Percentiles rank a stretch among this genome's conserved stretches.
phyloP scores from a whole-genome alignment of 139 green algal species.

The Pleodorina starrii region DNA sequence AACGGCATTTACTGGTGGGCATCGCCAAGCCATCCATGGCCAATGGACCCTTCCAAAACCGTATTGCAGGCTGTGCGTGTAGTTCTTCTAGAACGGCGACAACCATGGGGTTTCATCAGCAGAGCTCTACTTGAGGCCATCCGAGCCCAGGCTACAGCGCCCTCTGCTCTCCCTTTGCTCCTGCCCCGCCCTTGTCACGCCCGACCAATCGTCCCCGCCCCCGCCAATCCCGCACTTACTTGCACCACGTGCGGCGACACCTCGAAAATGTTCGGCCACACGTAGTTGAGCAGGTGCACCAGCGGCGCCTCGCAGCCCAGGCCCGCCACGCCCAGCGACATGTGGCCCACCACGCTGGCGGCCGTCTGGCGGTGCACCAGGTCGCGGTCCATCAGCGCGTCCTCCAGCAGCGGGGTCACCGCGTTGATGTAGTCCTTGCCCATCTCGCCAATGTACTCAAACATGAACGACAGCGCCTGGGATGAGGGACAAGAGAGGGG shows the following conservation, averaged over 20 bases:
- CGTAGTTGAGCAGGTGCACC: slow-evolving; percentile 96
- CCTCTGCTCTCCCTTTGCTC: no score
- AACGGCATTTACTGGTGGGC: no score
- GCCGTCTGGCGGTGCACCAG: slow-evolving; percentile 98
- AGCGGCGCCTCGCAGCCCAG: slow-evolving; percentile 98
- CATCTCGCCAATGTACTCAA: slow-evolving; percentile 99
- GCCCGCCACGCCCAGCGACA: slow-evolving; percentile 91
- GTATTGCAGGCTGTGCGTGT: no score
- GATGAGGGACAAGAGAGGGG: background rate
- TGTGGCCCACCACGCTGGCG: slow-evolving; percentile 91
- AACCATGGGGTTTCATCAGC: no score
- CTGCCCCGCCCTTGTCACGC: no score
- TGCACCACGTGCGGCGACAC: slow-evolving; percentile 92
- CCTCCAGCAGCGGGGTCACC: slow-evolving; percentile 95
- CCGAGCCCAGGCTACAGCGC: no score
- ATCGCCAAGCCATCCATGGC: no score
- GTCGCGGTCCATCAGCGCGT: slow-evolving; percentile 96
- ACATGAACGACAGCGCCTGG: slow-evolving; percentile 98
- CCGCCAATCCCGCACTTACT: background rate
- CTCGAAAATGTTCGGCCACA: slow-evolving; percentile 99
- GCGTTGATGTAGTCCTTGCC: slow-evolving; percentile 99
- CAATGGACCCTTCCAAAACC: no score
- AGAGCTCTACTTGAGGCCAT: no score
- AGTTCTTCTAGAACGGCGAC: no score
- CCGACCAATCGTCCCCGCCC: no score